Evolutionary conservation across 2,329 filamentous ascomycete species (phyloP), one percentile per base, ranked within the genome.

Genomic region (Metarhizium guizhouense): DNA sequence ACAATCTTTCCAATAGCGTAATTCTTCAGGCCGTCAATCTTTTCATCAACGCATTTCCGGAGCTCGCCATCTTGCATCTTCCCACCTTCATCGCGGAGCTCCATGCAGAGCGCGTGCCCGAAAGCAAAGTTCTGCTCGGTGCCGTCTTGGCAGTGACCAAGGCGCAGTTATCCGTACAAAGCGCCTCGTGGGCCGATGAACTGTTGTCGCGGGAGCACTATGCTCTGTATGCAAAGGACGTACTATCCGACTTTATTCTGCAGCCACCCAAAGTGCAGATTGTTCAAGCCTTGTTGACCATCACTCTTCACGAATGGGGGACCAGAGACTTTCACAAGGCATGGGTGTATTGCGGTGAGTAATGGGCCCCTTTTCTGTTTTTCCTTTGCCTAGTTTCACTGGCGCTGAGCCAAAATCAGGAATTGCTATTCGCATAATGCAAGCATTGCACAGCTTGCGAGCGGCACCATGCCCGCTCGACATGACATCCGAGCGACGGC

Each of bases 231-330:
- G 60, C 67, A 1, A 57, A 60, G 14, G 58, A 66, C 20, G 54
- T 67, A 11, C 62, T 71, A 11, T 57, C 57, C 3, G 58, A 58
- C 6, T 60, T 65, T 30, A 65, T 68, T 10, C 53, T 68, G 2
- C 61, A 65, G 42, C 58, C 61, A 1, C 69, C 68, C 5, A 67
- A 66, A 18, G 59, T 72, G 3, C 65, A 69, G 32, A 62, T 70
- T 0, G 70, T 74, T 0, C 73, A 75, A 57, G 63, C 71, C 0
- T 59, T 75, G n/a, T 64, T 75, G 0, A 67, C 74, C 2, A 59
- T 75, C 20, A 67, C 70, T 0, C 60, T 74, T 0, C 68, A 73
- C 20, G 73, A 75, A 63, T 76, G 74, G 72, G 73, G 73, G 0
- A 65, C 67, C 0, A 64, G 73, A 7, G 67, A 74, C 30, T 72